A percentile compares a stretch with the other conserved stretches of the same genome.
phyloP scores from a whole-genome alignment of 1,284 basidiomycete species.

The Mycena citricolor region DNA sequence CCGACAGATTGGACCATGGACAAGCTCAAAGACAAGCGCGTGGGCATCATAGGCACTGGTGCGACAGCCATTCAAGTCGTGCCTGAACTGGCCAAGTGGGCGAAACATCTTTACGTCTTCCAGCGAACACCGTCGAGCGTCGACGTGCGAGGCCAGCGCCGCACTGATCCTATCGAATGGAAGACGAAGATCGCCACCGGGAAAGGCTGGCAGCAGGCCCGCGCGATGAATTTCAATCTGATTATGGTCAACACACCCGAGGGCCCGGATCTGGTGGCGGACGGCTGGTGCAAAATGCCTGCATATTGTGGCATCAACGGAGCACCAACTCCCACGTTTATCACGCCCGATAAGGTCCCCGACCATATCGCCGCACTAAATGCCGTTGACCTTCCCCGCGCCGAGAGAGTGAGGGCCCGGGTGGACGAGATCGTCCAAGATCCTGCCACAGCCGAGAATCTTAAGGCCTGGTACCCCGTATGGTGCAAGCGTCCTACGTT shows the following conservation, averaged over 20 bases:
- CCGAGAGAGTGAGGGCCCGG: conserved; percentile 13
- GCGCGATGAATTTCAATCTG: conserved; percentile 5
- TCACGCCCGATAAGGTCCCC: conserved; percentile 19
- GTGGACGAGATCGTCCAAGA: conserved; percentile 21
- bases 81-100: conserved; percentile 22
- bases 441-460: conserved; percentile 14
- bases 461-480: conserved; percentile 19
- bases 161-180: conserved; percentile 18
- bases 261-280: conserved; percentile 16
- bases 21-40: conserved; percentile 20
- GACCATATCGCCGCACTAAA: conserved; percentile 17
- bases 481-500: conserved; percentile 23
- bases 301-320: conserved; percentile 16
- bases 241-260: not conserved
- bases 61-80: conserved; percentile 23
- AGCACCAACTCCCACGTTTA: no score
- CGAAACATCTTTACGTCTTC: conserved; percentile 23
- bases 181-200: conserved; percentile 6
- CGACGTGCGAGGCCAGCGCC: conserved; percentile 21
- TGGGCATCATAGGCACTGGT: conserved; percentile 24
- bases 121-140: conserved; percentile 24
- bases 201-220: conserved; percentile 17
- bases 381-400: conserved; percentile 11
- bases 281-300: conserved; percentile 13
- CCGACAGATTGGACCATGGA: conserved; percentile 14